Base-by-base conservation (phyloP, 192 early-diverging fungal species). In the Mycoemilia scoparia region DNA sequence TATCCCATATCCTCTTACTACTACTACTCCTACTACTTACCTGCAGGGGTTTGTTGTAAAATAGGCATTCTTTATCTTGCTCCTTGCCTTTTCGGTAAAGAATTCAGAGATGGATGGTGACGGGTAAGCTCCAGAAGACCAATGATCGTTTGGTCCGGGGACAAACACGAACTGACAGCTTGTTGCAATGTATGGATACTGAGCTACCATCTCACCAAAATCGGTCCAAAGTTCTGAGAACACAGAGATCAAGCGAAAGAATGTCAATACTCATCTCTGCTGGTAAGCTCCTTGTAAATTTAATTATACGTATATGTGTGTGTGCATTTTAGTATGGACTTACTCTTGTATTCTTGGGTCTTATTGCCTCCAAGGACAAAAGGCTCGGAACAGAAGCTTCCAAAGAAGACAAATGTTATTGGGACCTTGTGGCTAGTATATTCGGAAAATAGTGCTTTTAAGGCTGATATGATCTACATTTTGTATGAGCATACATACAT, bases 21-120 rank as follows among this genome's bases (percentile, higher is more conserved):
- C 30, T 21, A 21, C 76, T 73, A n/a, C n/a, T n/a, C n/a, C n/a
- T n/a, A n/a, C n/a, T n/a, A n/a, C n/a, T n/a, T n/a, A n/a, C n/a
- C 82, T 60, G 43, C 84, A 86, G 14, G 90, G 90, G 53, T 89
- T 91, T 16, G 73, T 79, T 1, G 76, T 51, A 49, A 91, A 87
- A 1, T 63, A 52, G 1, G 57, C 64, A 10, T 73, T 66, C 13
- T 69, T 51, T 4, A 85, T 43, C 0, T 76, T 71, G 2, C 51
- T 46, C 3, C 55, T 39, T 20, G 90, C 32, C 11, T 73, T 57
- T 10, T 54, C 47, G 0, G 79, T 79, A 37, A 84, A 81, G 34
- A 61, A 66, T 22, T 71, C 63, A 8, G 86, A 77, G 13, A 91
- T 77, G 10, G 71, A 59, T 6, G 76, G 70, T 28, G 74, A 66